These are phyloP conservation scores for Trichocladium uniseriatum DNA, from an alignment of 495 filamentous ascomycete genomes.

Conservation along the genomic window DNA sequence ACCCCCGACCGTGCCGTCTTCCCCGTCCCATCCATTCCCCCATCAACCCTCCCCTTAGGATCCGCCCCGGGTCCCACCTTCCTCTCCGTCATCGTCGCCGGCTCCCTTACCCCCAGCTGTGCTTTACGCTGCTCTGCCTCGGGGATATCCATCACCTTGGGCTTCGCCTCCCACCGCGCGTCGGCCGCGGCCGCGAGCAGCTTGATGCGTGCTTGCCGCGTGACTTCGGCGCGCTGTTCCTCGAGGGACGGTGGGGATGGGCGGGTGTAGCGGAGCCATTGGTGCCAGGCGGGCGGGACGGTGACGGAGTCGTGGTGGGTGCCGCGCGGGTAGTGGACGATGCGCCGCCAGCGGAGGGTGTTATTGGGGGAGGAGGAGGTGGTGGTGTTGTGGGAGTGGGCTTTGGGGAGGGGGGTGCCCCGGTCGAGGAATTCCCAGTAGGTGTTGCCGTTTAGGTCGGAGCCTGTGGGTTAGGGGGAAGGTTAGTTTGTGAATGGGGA, in stretches of 20 bases:
- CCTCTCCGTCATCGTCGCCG: conserved; percentile 2
- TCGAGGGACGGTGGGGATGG: conserved; percentile 55
- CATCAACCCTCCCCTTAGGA: neutral
- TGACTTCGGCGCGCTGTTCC: conserved; percentile 65
- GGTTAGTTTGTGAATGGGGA: neutral
- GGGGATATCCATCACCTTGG: conserved; percentile 32
- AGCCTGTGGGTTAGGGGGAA: conserved; percentile 44
- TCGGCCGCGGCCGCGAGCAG: conserved; percentile 70
- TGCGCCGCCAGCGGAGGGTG: conserved; percentile 40
- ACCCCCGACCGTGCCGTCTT: neutral
- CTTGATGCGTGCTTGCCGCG: conserved; percentile 60
- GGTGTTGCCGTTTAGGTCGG: conserved; percentile 81
- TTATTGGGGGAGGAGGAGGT: conserved; percentile 12
- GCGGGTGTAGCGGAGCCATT: conserved; percentile 88
- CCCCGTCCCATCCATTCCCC: neutral
- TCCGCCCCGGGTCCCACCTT: neutral
- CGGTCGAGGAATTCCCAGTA: conserved; percentile 85
- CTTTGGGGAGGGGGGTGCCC: conserved; percentile 16
- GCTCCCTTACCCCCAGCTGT: too few relatives aligned
- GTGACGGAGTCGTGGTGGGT: conserved; percentile 58
- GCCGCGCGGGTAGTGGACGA: conserved; percentile 55
- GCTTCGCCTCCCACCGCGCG: conserved; percentile 74
- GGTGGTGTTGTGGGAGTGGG: conserved; percentile 23
- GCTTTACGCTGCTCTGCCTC: too few relatives aligned
- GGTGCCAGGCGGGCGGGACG: conserved; percentile 74